Conservation (phyloP, 352 stramenopile genomes). For the Peronospora farinosa region DNA sequence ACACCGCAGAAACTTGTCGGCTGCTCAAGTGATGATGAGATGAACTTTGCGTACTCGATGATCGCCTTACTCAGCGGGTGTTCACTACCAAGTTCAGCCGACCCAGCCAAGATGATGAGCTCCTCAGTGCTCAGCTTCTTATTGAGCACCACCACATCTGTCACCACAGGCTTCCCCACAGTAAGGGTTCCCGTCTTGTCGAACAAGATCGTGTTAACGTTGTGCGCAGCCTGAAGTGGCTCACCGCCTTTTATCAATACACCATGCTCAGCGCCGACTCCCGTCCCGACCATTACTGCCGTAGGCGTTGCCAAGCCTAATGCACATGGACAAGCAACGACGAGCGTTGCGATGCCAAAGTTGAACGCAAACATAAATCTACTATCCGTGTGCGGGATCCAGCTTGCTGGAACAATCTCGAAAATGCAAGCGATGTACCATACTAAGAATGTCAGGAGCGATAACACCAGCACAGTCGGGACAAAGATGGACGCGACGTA, state of each 20-base stretch:
- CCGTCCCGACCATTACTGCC: constrained; percentile 97
- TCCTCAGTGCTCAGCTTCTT: constrained; percentile 75
- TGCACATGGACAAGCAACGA: constrained; percentile 98
- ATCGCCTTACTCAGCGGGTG: constrained; percentile 92
- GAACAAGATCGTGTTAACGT: constrained; percentile 95
- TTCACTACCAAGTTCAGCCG: constrained; percentile 90
- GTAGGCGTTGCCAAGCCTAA: constrained; percentile 97
- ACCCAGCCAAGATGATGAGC: constrained; percentile 86
- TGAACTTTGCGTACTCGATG: constrained; percentile 87
- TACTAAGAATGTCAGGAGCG: constrained; percentile 90
- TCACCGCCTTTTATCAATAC: constrained; percentile 98
- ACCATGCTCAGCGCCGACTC: constrained; percentile 92
- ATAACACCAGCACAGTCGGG: constrained; percentile 90
- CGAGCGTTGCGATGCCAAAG: constrained; percentile 95
- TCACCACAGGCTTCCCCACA: constrained; percentile 84
- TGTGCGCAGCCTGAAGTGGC: constrained; percentile 87
- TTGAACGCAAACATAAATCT: constrained; percentile 93
- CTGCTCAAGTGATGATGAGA: constrained; percentile 67
- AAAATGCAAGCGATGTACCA: constrained; percentile 88
- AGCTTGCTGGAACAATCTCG: constrained; percentile 52
- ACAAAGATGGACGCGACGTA: constrained; percentile 94
- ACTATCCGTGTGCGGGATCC: constrained; percentile 67
- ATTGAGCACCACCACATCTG: constrained; percentile 75
- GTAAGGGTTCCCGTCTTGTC: constrained; percentile 99
- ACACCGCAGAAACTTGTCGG: constrained; percentile 75